These are phyloP conservation scores for Acrocalymma vagum DNA, from an alignment of 2,329 filamentous ascomycete species.

Conservation along the genomic window DNA sequence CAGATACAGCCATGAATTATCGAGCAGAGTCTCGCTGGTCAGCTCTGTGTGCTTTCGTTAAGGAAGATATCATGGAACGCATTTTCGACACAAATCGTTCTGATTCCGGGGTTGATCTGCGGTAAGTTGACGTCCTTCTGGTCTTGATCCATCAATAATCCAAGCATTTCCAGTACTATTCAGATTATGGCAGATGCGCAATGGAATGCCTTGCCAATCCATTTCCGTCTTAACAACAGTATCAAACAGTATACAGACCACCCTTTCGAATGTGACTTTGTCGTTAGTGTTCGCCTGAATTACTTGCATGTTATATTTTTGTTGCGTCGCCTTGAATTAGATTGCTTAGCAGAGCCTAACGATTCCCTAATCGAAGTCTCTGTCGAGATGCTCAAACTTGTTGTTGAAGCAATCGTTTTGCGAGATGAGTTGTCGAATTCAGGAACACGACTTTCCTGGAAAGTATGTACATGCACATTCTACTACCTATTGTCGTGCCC, in stretches of 20 bases:
- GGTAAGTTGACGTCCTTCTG: too few species aligned
- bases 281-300: constrained; percentile 41
- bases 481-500: background rate
- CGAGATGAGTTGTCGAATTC: constrained; percentile 42
- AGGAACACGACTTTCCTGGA: constrained; percentile 43
- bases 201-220: too few species aligned
- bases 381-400: constrained; percentile 36
- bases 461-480: constrained; percentile 20
- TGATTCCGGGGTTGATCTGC: too few species aligned
- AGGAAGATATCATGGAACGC: too few species aligned
- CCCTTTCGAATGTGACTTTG: constrained; percentile 39
- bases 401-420: constrained; percentile 38
- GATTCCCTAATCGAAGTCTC: constrained; percentile 30
- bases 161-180: too few species aligned
- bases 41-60: too few species aligned
- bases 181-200: too few species aligned
- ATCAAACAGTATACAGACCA: constrained; percentile 16
- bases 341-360: constrained; percentile 27
- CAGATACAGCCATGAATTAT: too few species aligned
- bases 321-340: constrained; percentile 28
- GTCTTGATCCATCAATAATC: too few species aligned
- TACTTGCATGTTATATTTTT: constrained; percentile 44
- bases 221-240: background rate
- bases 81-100: too few species aligned
- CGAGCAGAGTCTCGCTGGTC: too few species aligned